Conservation (phyloP, 2,329 filamentous ascomycete genomes). For the Neodidymelliopsis sp. region DNA sequence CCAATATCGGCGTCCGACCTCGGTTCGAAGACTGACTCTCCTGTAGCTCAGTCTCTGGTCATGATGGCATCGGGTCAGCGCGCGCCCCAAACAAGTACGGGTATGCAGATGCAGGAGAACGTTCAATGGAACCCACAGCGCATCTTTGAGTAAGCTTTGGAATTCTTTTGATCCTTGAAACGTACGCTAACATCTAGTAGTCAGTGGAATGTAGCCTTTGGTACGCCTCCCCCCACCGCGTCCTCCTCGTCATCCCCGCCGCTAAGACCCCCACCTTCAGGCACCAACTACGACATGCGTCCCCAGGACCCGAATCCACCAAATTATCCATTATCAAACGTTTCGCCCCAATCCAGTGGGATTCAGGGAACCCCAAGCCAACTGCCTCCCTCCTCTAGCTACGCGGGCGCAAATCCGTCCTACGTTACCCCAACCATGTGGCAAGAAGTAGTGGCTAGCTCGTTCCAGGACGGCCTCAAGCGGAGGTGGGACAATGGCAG, state of each 20-base stretch:
- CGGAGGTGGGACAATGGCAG: conserved; percentile 55
- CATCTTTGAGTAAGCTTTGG: conserved; percentile 81
- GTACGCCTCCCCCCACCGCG: conserved; percentile 62
- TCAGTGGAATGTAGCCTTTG: conserved; percentile 95
- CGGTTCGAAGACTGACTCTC: conserved; percentile 80
- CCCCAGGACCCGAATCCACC: conserved; percentile 45
- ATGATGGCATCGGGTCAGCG: conserved; percentile 70
- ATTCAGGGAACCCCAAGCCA: conserved; percentile 41
- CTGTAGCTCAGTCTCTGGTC: conserved; percentile 73
- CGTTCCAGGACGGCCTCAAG: conserved; percentile 53
- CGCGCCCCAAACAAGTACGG: conserved; percentile 57
- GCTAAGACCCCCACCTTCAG: conserved; percentile 53
- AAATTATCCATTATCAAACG: conserved; percentile 45
- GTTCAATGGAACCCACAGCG: conserved; percentile 82
- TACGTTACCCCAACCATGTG: conserved; percentile 60
- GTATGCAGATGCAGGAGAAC: conserved; percentile 68
- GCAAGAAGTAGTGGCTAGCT: conserved; percentile 58
- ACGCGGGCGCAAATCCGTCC: conserved; percentile 39
- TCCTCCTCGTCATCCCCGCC: conserved; percentile 55
- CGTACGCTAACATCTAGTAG: conserved; percentile 56
- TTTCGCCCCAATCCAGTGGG: conserved; percentile 44
- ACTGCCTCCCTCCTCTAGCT: conserved; percentile 45
- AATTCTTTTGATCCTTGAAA: not conserved
- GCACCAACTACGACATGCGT: conserved; percentile 49
- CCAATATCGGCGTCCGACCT: conserved; percentile 76